Percentiles rank a stretch among this genome's conserved stretches.
Conservation (phyloP, 495 filamentous ascomycete genomes). For the Aspergillus saccharolyticus region DNA sequence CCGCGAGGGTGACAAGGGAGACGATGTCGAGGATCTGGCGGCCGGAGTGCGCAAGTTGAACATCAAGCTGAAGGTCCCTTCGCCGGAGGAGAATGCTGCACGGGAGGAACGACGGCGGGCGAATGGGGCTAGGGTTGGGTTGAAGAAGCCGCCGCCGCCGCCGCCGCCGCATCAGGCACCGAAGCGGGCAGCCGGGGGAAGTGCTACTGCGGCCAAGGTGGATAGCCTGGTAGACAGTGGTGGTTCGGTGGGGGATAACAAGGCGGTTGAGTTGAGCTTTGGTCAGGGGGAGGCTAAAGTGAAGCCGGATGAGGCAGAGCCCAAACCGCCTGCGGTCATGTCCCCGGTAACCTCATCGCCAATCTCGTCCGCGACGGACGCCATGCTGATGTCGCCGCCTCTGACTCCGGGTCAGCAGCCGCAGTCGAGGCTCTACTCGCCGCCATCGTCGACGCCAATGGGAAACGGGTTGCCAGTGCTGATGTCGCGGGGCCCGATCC, state of each 20-base stretch:
- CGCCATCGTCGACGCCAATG: conserved; percentile 28
- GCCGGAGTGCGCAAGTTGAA: conserved; percentile 60
- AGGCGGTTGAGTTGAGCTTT: too few relatives aligned
- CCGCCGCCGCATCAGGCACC: conserved; percentile 15
- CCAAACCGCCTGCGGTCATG: neutral
- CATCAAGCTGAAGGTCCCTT: conserved; percentile 69
- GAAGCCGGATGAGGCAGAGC: neutral
- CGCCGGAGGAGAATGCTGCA: conserved; percentile 65
- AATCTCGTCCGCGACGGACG: neutral
- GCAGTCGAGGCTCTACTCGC: conserved; percentile 24
- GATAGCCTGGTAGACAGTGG: neutral
- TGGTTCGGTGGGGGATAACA: too few relatives aligned
- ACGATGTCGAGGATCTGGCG: conserved; percentile 56
- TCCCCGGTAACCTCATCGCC: neutral
- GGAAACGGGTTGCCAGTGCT: conserved; percentile 49
- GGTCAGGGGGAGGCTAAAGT: neutral
- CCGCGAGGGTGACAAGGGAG: neutral
- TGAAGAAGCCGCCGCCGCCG: conserved; percentile 15
- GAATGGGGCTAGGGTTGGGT: conserved; percentile 9
- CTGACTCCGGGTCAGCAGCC: conserved; percentile 20
- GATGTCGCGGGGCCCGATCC: conserved; percentile 47
- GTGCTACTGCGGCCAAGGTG: neutral
- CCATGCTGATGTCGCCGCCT: conserved; percentile 19
- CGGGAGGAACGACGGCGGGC: conserved; percentile 32
- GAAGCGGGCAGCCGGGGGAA: conserved; percentile 13